Base-by-base conservation (phyloP, 495 filamentous ascomycete genomes). In the Aspergillus homomorphus region DNA sequence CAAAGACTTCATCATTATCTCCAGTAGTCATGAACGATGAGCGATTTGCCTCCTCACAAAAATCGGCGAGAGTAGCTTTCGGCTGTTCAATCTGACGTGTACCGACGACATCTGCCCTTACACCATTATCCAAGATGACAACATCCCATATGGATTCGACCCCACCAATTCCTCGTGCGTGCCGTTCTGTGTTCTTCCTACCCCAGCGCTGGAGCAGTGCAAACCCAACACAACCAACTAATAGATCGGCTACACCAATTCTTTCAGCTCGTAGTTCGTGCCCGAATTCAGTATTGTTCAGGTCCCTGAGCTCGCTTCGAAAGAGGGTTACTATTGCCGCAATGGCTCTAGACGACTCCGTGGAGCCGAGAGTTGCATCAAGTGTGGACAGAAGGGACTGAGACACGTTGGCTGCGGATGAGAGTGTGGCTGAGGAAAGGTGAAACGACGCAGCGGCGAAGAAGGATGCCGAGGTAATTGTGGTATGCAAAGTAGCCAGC, bases 261-360 rank as follows among this genome's bases (percentile, higher is more conserved):
- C 75, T 79, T 59, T 88, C 84, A n/a, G 81, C 80, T 58, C 79
- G 76, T 7, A 72, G 63, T 6, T 80, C 82, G 3, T 80, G 8
- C 33, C 33, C 33, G 33, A 38, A 38, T 38, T 38, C 33, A 2
- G 33, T 6, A 38, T 38, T 79, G 6, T 84, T 82, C 4, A 86
- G 81, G 52, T 84, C 85, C 28, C 84, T 76, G 50, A 91, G 88
- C 66, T 92, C 89, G 52, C 85, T 82, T 10, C 85, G 78, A 44
- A 91, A 85, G 23, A 92, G 74, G 1, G 85, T 84, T 56, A 91
- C 84, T 54, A 92, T 91, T 58, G 88, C 87, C 0, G 87, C 86
- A 66, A 91, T 89, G n/a, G 89, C 89, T 51, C 88, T 79, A 1
- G 87, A 90, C 3, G 87, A 88, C 66, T 92, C 89, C 5, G 89